Base-by-base conservation (phyloP, 2,329 filamentous ascomycete genomes). In the Sphaerulina vaccinii region DNA sequence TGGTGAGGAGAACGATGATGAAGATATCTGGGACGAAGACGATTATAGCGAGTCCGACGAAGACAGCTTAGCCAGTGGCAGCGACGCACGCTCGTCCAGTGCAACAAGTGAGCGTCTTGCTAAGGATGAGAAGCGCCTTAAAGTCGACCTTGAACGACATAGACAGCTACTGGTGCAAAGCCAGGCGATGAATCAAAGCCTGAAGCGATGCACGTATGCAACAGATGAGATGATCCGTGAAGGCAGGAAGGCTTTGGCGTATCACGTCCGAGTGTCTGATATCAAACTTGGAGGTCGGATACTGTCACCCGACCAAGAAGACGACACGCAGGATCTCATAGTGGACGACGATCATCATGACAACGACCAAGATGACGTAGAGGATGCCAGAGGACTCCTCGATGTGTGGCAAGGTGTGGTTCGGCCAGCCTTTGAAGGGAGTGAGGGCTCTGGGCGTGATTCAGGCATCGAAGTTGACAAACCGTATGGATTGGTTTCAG, bases 131-230 rank as follows among this genome's bases (percentile, higher is more conserved):
- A 86, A 86, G 60, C 83, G 89, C 23, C 76, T 97, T n/a, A 82
- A 87, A 61, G 78, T 90, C 3, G 93, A 99, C 69, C 78, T 99
- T 1, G 81, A 85, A 3, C 92, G 91, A 66, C 93, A 99, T 68
- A 88, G 90, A 60, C 87, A 96, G 65, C 76, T 97, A 1, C 80
- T 99, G 7, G 76, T 90, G 33, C 91, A 96, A 68, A 93, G 87
- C 60, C 90, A 96, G 65, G 95, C 90, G 73, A 90, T 97, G 77
- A 97, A 96, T 67, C 88, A 95, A 68, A 95, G 88, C 68, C 80
- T 99, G 39, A 95, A 90, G 69, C 81, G 89, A 41, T 99, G 93
- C 69, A 78, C 96, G 27, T 84, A 85, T 59, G 92, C 89, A 81
- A 95, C 91, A 0, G 92, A 99, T 66, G 85, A 88, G 57, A 79